Evolutionary conservation across 2,329 filamentous ascomycete genomes (phyloP), one percentile per base, ranked within the genome.

Genomic region (Fusarium pseudonygamai): DNA sequence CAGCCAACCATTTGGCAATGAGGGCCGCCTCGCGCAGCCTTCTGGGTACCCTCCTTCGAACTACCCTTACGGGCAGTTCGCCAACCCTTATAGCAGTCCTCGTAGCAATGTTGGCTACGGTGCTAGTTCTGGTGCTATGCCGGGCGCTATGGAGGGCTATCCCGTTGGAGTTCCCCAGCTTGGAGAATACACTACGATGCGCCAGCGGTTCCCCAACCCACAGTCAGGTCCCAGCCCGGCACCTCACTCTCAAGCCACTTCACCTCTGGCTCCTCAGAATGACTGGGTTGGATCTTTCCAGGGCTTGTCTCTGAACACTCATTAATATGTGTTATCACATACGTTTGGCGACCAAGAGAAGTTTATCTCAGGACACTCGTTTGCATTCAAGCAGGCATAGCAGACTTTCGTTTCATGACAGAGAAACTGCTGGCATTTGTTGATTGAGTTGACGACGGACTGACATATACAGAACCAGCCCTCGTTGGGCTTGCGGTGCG

Each of bases 231-330:
- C 84, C 10, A 83, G 79, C 61, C 80, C 79, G 15, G 64, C 75
- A 14, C 78, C 80, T 30, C 81, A 82, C 58, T 75, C 79, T 14
- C 84, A 85, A 63, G 80, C 79, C n/a, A 70, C 83, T 70, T 83
- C 82, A 68, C 78, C 83, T 73, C 82, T 88, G 64, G 79, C 81
- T 57, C 80, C 81, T 36, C 86, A 86, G 77, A 84, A 86, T 53
- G 91, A 93, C 56, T 93, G 92, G 91, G 83, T 87, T 32, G 84
- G 84, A 60, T 82, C 87, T 11, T 93, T 94, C 79, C 92, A 94
- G 79, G 89, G 92, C 15, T 83, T 95, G 24, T 95, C 93, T 5
- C 87, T 95, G 71, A 93, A 93, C 78, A 88, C 89, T 73, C 87
- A 87, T 69, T 89, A 78, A 83, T 70, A 28, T 28, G 53, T 63